phyloP scores from a whole-genome alignment of 2,329 filamentous ascomycete genomes.

The Ramularia endophylla region DNA sequence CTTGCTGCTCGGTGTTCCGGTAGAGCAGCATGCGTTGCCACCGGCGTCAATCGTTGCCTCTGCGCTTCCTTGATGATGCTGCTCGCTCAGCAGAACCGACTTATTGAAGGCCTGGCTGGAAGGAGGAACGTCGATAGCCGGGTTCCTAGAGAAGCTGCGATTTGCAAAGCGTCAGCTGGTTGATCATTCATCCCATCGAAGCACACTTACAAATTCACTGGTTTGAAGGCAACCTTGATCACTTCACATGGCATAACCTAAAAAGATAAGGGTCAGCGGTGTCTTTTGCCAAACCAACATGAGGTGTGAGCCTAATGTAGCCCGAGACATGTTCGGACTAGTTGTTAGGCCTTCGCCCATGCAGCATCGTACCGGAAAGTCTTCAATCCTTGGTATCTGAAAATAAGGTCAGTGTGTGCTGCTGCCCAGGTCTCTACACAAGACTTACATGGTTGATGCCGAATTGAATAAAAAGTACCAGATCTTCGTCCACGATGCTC shows the following conservation, averaged over 20 bases:
- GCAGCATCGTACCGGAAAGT: conserved; percentile 54
- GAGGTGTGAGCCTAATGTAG: no score
- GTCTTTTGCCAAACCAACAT: no score
- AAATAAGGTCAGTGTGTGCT: conserved; percentile 23
- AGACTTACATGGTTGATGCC: conserved; percentile 49
- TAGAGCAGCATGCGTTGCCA: conserved; percentile 6
- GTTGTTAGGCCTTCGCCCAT: no score
- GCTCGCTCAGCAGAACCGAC: conserved; percentile 27
- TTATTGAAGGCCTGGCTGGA: conserved; percentile 45
- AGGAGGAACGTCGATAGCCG: conserved; percentile 52
- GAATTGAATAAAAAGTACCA: conserved; percentile 54
- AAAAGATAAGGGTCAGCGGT: no score
- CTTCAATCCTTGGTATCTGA: conserved; percentile 47
- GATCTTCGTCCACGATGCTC: conserved; percentile 49
- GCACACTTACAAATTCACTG: conserved; percentile 55
- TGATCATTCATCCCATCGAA: no score
- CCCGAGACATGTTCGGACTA: no score
- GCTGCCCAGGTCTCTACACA: neutral
- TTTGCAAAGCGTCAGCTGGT: no score
- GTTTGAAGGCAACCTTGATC: conserved; percentile 52
- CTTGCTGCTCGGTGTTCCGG: no score
- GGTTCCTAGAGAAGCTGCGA: conserved; percentile 55
- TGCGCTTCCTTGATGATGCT: conserved; percentile 6
- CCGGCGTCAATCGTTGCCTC: conserved; percentile 3
- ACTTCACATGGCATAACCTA: conserved; percentile 51